Conservation (phyloP, 192 early-diverging fungal genomes). For the Gonapodya sp. region DNA sequence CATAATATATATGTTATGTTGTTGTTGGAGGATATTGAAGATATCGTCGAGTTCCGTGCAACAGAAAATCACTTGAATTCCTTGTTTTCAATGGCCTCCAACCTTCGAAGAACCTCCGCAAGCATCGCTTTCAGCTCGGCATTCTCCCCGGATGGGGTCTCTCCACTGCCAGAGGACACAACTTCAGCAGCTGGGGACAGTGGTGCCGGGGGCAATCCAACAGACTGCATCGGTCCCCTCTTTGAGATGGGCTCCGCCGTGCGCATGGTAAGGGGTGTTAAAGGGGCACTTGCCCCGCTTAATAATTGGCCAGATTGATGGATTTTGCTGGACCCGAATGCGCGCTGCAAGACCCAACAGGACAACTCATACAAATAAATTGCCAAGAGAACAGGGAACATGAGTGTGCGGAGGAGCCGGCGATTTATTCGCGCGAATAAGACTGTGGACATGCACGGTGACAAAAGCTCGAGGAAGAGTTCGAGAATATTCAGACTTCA, state of each 20-base stretch:
- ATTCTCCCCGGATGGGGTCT: neutral
- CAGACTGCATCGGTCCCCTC: neutral
- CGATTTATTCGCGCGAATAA: neutral
- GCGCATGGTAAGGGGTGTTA: neutral
- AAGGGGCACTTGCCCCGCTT: neutral
- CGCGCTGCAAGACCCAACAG: neutral
- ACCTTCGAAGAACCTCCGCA: neutral
- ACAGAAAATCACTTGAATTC: neutral
- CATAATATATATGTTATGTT: no score
- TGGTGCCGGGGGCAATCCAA: neutral
- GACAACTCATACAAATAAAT: neutral
- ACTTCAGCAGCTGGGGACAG: neutral
- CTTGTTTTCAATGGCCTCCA: neutral
- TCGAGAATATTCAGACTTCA: neutral
- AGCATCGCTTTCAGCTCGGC: neutral
- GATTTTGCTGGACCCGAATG: neutral
- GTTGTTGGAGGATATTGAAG: no score
- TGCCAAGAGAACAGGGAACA: neutral
- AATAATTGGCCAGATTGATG: neutral
- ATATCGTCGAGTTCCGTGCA: no score
- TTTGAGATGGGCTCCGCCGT: neutral
- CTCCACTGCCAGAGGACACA: neutral
- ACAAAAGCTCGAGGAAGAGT: neutral
- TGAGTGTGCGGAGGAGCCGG: neutral
- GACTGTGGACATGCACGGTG: neutral